A percentile compares a stretch with the other conserved stretches of the same genome.
phyloP scores from a whole-genome alignment of 1,284 basidiomycete genomes.

The Naganishia sp. region DNA sequence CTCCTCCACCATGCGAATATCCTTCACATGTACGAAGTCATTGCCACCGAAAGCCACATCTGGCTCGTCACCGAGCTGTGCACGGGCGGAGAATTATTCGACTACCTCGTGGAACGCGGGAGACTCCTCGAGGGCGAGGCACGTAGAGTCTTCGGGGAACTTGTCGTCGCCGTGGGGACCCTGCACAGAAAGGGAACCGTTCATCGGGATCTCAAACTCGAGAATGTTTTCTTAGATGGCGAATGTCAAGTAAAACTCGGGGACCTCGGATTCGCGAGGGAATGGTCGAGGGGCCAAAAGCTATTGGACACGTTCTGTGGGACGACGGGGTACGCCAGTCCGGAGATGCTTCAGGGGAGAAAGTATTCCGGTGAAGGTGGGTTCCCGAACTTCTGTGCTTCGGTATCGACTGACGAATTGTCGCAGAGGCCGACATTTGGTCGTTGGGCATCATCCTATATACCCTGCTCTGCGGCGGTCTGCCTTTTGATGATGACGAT shows the following conservation, averaged over 20 bases:
- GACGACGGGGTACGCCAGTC: conserved; percentile 85
- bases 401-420: not conserved
- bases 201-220: conserved; percentile 93
- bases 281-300: conserved; percentile 72
- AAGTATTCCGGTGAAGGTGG: conserved; percentile 85
- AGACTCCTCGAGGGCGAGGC: conserved; percentile 80
- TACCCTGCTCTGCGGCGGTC: conserved; percentile 84
- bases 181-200: conserved; percentile 86
- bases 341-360: conserved; percentile 87
- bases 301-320: conserved; percentile 92
- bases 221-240: conserved; percentile 90
- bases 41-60: conserved; percentile 90
- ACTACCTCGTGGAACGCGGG: conserved; percentile 94
- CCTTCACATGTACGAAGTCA: conserved; percentile 94
- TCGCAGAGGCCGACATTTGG: conserved; percentile 91
- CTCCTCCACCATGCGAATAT: conserved; percentile 93
- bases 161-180: conserved; percentile 93
- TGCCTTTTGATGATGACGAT: conserved; percentile 98
- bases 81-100: conserved; percentile 93
- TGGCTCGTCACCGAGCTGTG: conserved; percentile 98
- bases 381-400: conserved; percentile 38
- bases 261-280: conserved; percentile 95
- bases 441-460: conserved; percentile 94
- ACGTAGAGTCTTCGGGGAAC: conserved; percentile 82
- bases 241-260: conserved; percentile 84